Evolutionary conservation across 1,284 basidiomycete genomes (phyloP), one percentile per base, ranked within the genome.

Genomic region (Ustilago hordei): DNA sequence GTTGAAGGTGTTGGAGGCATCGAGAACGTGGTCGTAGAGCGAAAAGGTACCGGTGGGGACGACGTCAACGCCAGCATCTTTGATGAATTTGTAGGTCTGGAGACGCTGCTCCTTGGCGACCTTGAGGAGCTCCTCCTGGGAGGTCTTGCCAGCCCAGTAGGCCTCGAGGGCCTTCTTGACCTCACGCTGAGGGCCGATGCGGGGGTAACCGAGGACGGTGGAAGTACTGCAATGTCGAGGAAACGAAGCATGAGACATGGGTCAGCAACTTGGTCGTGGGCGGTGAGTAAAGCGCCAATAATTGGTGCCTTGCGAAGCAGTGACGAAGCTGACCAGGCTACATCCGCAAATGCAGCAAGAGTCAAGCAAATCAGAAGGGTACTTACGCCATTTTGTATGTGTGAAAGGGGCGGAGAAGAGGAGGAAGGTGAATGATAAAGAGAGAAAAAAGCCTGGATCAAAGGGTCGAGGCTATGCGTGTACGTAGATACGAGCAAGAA

Each of bases 21-120:
- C 97, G 84, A 99, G 92, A 86, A 99, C 94, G 88, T 98, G 95
- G 89, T 99, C 97, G 88, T 99, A 99, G 81, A 99, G 92, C 53
- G 96, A 93, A 88, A 98, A 99, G 86, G 98, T 96, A 86, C 95
- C 95, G 85, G 94, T 95, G 69, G 97, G 95, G 87, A 99, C 90
- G 85, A 92, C 89, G 86, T 97, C 93, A 74, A 99, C 95, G 74
- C 94, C 93, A 81, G 92, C 91, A 69, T 90, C 89, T 90, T 97
- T 94, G 88, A 98, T 90, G 83, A 89, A 90, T 81, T 91, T 91
- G 95, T 95, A 99, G 90, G 91, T 95, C 83, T 91, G 88, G 89
- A 95, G 94, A 87, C 93, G 93, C 87, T 95, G 92, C 75, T 94
- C 92, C 85, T 94, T 92, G 84, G 95, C 93, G 79, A 90, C 91